phyloP scores from a whole-genome alignment of 2,329 filamentous ascomycete genomes.

The Neoascochyta sp. region DNA sequence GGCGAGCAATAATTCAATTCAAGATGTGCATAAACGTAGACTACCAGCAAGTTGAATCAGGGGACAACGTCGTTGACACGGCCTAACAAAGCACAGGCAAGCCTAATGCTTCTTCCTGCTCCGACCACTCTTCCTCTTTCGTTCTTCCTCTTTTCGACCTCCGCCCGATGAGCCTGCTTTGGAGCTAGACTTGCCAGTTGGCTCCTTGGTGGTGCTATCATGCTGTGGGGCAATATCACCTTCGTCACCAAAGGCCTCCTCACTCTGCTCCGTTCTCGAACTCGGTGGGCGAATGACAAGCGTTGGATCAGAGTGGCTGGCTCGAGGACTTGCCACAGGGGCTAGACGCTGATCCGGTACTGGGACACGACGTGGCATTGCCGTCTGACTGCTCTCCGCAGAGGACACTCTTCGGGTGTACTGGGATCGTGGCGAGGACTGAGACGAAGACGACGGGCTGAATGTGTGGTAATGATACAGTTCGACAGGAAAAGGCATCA shows the following conservation, averaged over 20 bases:
- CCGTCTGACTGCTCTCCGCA: slow-evolving; percentile 22
- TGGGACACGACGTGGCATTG: slow-evolving; percentile 38
- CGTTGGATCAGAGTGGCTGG: slow-evolving; percentile 22
- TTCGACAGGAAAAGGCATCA: slow-evolving; percentile 31
- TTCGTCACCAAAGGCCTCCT: slow-evolving; percentile 8
- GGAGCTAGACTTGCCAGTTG: slow-evolving; percentile 11
- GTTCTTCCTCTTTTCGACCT: slow-evolving; percentile 23
- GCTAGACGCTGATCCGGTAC: slow-evolving; percentile 22
- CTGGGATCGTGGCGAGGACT: slow-evolving; percentile 24
- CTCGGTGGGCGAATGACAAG: slow-evolving; percentile 9
- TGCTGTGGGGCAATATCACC: slow-evolving; percentile 17
- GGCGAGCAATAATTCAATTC: too few species aligned
- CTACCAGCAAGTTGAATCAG: too few species aligned
- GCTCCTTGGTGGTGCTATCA: too few species aligned
- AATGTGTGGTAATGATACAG: slow-evolving; percentile 34
- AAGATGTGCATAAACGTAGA: too few species aligned
- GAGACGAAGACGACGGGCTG: slow-evolving; percentile 21
- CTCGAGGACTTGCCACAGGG: slow-evolving; percentile 11
- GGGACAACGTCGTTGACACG: too few species aligned
- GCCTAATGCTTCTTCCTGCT: slow-evolving; percentile 5
- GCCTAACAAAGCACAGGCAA: background rate
- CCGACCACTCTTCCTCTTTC: slow-evolving; percentile 23
- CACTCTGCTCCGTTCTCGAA: slow-evolving; percentile 8
- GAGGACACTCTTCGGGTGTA: slow-evolving; percentile 29
- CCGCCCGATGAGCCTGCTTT: slow-evolving; percentile 14